Evolutionary conservation across 148 eudicot genomes (phyloP).

Genomic region (Cornus florida): DNA sequence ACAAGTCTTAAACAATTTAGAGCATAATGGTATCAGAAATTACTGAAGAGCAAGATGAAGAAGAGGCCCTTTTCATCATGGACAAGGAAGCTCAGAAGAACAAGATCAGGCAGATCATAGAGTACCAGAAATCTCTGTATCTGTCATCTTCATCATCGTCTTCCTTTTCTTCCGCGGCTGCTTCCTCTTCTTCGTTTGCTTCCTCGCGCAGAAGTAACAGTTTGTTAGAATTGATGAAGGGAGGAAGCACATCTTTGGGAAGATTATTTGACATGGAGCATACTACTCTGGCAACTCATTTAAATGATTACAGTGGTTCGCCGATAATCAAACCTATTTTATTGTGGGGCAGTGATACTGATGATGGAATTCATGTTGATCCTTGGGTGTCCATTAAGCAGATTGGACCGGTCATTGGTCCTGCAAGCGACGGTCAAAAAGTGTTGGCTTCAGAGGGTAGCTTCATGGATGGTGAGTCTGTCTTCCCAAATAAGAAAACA

Average conservation of each 20-base stretch:
- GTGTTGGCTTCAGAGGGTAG: constrained; percentile 12
- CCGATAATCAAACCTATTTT: constrained; percentile 33
- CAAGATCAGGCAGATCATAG: constrained; percentile 32
- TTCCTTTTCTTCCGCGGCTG: constrained; percentile 20
- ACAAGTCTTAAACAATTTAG: neutral
- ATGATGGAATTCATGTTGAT: constrained; percentile 34
- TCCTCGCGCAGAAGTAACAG: constrained; percentile 27
- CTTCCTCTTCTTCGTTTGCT: constrained; percentile 25
- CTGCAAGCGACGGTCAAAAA: neutral
- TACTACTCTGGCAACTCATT: constrained; percentile 34
- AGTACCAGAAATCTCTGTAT: constrained; percentile 30
- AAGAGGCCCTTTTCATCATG: constrained; percentile 9
- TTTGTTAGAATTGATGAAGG: constrained; percentile 38
- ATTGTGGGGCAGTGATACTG: constrained; percentile 48
- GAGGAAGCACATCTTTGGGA: constrained; percentile 41
- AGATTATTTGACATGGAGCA: constrained; percentile 52
- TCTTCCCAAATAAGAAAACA: neutral
- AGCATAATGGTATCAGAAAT: constrained; percentile 33
- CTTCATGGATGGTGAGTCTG: constrained; percentile 7
- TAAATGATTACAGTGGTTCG: constrained; percentile 38
- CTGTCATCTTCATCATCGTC: constrained; percentile 19
- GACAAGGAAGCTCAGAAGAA: constrained; percentile 31
- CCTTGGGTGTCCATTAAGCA: constrained; percentile 26
- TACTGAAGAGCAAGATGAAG: constrained; percentile 35
- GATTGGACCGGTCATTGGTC: neutral